Conservation (phyloP, 1,284 basidiomycete genomes). For the Melampsora larici-populina region DNA sequence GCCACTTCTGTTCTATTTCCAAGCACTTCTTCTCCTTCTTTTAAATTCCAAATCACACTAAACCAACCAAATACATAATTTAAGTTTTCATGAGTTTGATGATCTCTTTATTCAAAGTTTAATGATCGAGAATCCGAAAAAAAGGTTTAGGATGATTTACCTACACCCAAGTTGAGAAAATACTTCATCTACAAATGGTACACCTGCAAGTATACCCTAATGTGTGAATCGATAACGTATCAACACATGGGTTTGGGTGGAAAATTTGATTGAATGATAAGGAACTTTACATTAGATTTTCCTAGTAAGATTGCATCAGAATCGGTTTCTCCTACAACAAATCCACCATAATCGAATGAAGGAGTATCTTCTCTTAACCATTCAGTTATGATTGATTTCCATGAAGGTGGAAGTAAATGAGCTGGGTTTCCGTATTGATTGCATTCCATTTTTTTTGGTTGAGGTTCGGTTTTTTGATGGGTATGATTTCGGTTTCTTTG, state of each 20-base stretch:
- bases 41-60: slow-evolving; percentile 87
- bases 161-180: slow-evolving; percentile 84
- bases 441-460: background rate
- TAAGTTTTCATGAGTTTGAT: background rate
- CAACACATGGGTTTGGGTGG: slow-evolving; percentile 54
- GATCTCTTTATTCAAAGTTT: background rate
- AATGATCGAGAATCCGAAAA: background rate
- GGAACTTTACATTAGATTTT: slow-evolving; percentile 60
- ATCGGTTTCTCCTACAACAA: slow-evolving; percentile 85
- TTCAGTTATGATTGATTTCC: slow-evolving; percentile 72
- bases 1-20: slow-evolving; percentile 78
- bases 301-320: slow-evolving; percentile 85
- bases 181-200: slow-evolving; percentile 92
- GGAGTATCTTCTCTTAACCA: slow-evolving; percentile 96
- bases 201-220: slow-evolving; percentile 82
- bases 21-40: slow-evolving; percentile 75
- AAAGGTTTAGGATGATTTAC: slow-evolving; percentile 60
- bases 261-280: background rate
- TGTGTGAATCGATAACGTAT: slow-evolving; percentile 11
- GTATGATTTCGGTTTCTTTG: too few species aligned
- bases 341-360: slow-evolving; percentile 95
- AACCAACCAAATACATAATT: background rate
- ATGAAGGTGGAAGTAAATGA: slow-evolving; percentile 80
- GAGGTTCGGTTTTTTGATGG: too few species aligned
- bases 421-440: slow-evolving; percentile 49